Conservation (phyloP, 2,329 filamentous ascomycete genomes). For the Xylariaceae sp. region DNA sequence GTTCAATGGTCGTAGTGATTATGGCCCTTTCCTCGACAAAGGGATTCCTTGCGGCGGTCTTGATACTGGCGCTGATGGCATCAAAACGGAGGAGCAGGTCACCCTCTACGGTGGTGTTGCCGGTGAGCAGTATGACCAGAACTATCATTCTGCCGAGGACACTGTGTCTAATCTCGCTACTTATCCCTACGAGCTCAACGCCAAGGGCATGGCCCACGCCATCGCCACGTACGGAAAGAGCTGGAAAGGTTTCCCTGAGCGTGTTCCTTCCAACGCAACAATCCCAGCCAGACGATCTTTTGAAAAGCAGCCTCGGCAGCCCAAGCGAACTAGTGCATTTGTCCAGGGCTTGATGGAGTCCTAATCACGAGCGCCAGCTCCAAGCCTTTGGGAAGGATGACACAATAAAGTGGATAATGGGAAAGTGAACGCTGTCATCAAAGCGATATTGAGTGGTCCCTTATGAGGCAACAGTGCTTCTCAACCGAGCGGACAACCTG, state of each 20-base stretch:
- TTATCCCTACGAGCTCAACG: slow-evolving; percentile 53
- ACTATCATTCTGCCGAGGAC: slow-evolving; percentile 55
- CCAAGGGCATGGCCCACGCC: slow-evolving; percentile 52
- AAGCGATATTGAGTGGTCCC: no score
- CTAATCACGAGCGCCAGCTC: no score
- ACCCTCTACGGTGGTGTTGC: slow-evolving; percentile 54
- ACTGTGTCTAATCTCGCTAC: slow-evolving; percentile 52
- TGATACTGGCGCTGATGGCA: slow-evolving; percentile 62
- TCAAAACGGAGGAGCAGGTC: slow-evolving; percentile 54
- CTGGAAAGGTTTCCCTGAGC: slow-evolving; percentile 42
- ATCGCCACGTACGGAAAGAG: slow-evolving; percentile 50
- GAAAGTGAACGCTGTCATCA: no score
- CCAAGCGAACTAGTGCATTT: no score
- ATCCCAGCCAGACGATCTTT: background rate
- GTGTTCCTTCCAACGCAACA: slow-evolving; percentile 13
- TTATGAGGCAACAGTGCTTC: no score
- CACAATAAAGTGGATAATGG: no score
- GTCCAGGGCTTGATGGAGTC: no score
- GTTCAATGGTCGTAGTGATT: slow-evolving; percentile 40
- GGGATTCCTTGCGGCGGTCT: slow-evolving; percentile 59
- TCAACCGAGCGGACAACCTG: no score
- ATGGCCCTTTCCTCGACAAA: slow-evolving; percentile 41
- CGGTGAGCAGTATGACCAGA: slow-evolving; percentile 48
- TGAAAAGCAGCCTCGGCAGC: no score
- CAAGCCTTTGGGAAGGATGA: no score